phyloP scores from a whole-genome alignment of 2,329 filamentous ascomycete genomes.

The Coniochaeta ligniaria region DNA sequence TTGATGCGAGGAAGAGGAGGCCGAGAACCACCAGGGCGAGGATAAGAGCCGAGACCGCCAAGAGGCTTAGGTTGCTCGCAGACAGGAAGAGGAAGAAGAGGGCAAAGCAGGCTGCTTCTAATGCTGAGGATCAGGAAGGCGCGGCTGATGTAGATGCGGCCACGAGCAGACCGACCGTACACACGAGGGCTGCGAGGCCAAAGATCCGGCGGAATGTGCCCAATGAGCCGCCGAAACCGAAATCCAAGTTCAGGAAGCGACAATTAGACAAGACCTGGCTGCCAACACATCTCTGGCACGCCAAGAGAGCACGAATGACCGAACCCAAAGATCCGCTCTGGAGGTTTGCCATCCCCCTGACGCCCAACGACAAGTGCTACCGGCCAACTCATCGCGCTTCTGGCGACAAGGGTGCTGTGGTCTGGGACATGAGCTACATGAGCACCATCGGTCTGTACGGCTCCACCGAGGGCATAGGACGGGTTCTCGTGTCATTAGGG shows the following conservation, averaged over 20 bases:
- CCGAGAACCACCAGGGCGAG: slow-evolving; percentile 49
- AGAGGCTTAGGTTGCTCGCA: slow-evolving; percentile 58
- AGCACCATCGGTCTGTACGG: slow-evolving; percentile 78
- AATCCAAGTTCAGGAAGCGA: slow-evolving; percentile 71
- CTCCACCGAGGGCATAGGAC: slow-evolving; percentile 51
- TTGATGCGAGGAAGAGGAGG: slow-evolving; percentile 57
- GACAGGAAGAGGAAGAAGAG: slow-evolving; percentile 44
- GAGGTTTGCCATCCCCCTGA: slow-evolving; percentile 80
- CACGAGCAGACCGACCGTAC: slow-evolving; percentile 15
- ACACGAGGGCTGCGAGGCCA: slow-evolving; percentile 40
- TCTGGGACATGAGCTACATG: slow-evolving; percentile 94
- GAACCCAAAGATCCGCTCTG: slow-evolving; percentile 72
- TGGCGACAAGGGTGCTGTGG: slow-evolving; percentile 67
- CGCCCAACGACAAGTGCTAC: slow-evolving; percentile 85
- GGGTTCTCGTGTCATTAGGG: slow-evolving; percentile 59
- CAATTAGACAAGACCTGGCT: slow-evolving; percentile 89
- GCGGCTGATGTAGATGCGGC: background rate
- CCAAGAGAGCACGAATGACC: slow-evolving; percentile 87
- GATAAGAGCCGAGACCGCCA: slow-evolving; percentile 69
- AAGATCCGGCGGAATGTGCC: slow-evolving; percentile 66
- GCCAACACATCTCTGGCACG: slow-evolving; percentile 89
- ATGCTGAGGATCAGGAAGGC: slow-evolving; percentile 5
- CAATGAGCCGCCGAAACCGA: slow-evolving; percentile 48
- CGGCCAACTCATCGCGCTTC: slow-evolving; percentile 77
- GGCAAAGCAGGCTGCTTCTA: slow-evolving; percentile 17